Evolutionary conservation across 106 monocot species (phyloP).

Genomic region (Allium fistulosum): DNA sequence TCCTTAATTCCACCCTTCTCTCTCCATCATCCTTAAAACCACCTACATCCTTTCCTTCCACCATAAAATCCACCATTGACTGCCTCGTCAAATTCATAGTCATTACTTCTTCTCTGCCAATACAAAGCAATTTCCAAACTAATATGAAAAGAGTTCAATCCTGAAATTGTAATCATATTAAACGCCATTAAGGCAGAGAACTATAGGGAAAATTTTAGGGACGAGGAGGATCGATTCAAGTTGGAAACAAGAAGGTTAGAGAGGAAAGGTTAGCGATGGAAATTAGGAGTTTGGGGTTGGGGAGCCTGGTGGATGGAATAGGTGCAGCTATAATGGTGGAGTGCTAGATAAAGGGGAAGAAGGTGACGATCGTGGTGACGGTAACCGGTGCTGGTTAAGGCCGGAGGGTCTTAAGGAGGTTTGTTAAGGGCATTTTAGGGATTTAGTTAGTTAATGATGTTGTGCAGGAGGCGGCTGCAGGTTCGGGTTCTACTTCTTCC

Average conservation of each 20-base stretch:
- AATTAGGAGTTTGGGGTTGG: constrained; percentile 25
- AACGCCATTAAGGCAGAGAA: constrained; percentile 42
- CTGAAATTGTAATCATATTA: constrained; percentile 40
- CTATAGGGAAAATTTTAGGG: constrained; percentile 40
- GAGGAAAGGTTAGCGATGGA: constrained; percentile 8
- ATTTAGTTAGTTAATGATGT: constrained; percentile 19
- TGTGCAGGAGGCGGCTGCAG: not conserved
- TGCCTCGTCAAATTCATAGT: too few species aligned
- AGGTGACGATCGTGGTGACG: constrained; percentile 46
- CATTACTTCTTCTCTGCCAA: constrained; percentile 40
- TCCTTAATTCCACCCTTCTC: too few species aligned
- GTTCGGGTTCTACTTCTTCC: not conserved
- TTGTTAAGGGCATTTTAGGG: constrained; percentile 15
- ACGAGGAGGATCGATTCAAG: constrained; percentile 53
- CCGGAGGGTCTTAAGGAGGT: constrained; percentile 1
- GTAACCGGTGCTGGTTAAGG: constrained; percentile 58
- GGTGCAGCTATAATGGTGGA: constrained; percentile 50
- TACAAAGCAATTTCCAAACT: constrained; percentile 50
- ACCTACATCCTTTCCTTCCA: too few species aligned
- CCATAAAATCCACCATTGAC: too few species aligned
- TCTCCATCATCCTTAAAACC: too few species aligned
- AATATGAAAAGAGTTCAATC: constrained; percentile 23
- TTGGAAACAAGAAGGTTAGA: constrained; percentile 55
- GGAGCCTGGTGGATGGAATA: too few species aligned
- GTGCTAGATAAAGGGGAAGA: constrained; percentile 56